phyloP scores from a whole-genome alignment of 768 basidiomycete species.

The Tricholoma saponaceum region DNA sequence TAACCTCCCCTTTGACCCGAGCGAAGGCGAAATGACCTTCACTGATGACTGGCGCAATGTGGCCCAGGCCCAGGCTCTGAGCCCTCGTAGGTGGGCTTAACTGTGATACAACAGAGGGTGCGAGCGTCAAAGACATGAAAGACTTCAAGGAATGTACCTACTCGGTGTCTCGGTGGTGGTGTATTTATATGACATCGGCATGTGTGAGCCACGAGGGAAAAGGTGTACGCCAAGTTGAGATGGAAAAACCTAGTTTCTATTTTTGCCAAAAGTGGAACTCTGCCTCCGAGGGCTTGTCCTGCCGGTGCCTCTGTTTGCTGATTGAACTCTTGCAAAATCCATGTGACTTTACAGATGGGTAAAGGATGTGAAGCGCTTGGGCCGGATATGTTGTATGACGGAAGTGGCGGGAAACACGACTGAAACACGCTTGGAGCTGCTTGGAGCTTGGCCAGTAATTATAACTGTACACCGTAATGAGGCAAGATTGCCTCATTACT shows the following conservation, averaged over 20 bases:
- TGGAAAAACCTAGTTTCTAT: neutral
- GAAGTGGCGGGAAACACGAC: no score
- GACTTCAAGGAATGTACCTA: neutral
- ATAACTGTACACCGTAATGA: no score
- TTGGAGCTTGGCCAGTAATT: no score
- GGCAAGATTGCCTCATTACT: no score
- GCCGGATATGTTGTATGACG: no score
- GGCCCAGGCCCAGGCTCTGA: neutral
- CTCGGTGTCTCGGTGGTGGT: constrained; percentile 6
- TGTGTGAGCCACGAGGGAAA: constrained; percentile 36
- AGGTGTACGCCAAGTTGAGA: constrained; percentile 8
- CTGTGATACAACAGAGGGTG: constrained; percentile 1
- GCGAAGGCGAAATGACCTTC: constrained; percentile 51
- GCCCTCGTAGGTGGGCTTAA: neutral
- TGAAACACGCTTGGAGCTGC: no score
- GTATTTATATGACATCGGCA: constrained; percentile 38
- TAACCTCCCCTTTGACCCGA: constrained; percentile 51
- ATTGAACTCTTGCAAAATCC: no score
- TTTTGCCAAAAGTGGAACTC: neutral
- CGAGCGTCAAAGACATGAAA: constrained; percentile 10
- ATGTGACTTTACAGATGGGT: no score
- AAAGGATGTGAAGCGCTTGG: no score
- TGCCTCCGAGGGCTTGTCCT: no score
- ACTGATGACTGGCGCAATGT: constrained; percentile 29
- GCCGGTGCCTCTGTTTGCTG: no score